Evolutionary conservation across 352 stramenopile species (phyloP).

Genomic region (Phytopythium chamaehyphon): DNA sequence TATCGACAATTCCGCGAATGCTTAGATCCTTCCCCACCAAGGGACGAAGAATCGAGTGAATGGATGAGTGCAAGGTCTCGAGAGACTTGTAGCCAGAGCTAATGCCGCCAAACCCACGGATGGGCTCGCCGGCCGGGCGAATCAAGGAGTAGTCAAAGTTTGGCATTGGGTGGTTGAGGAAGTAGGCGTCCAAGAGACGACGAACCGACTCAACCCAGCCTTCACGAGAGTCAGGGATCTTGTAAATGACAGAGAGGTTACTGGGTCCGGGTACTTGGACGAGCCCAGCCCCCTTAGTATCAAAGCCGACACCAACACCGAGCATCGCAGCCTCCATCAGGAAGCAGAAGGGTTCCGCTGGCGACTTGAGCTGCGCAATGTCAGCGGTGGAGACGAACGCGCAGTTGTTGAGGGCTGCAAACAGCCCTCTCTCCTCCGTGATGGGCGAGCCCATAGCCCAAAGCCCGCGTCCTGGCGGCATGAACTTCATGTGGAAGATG

Average conservation of each 20-base stretch:
- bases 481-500: constrained; percentile 95
- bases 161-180: constrained; percentile 33
- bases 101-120: constrained; percentile 89
- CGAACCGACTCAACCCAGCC: constrained; percentile 88
- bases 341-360: constrained; percentile 89
- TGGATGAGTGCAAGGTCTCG: constrained; percentile 57
- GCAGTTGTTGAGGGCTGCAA: constrained; percentile 92
- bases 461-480: constrained; percentile 88
- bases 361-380: constrained; percentile 44
- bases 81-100: constrained; percentile 81
- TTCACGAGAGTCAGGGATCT: constrained; percentile 63
- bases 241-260: constrained; percentile 14
- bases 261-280: constrained; percentile 37
- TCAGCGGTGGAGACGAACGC: constrained; percentile 90
- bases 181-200: constrained; percentile 83
- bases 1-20: constrained; percentile 84
- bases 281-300: constrained; percentile 85
- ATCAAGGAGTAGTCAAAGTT: constrained; percentile 86
- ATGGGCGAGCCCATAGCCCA: constrained; percentile 94
- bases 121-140: constrained; percentile 75
- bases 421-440: constrained; percentile 80
- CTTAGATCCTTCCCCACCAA: constrained; percentile 52
- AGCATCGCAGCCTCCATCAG: constrained; percentile 96
- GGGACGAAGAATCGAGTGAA: constrained; percentile 52
- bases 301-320: constrained; percentile 92